Base-by-base conservation (phyloP, 306 rosid genomes). In the Casuarina equisetifolia region DNA sequence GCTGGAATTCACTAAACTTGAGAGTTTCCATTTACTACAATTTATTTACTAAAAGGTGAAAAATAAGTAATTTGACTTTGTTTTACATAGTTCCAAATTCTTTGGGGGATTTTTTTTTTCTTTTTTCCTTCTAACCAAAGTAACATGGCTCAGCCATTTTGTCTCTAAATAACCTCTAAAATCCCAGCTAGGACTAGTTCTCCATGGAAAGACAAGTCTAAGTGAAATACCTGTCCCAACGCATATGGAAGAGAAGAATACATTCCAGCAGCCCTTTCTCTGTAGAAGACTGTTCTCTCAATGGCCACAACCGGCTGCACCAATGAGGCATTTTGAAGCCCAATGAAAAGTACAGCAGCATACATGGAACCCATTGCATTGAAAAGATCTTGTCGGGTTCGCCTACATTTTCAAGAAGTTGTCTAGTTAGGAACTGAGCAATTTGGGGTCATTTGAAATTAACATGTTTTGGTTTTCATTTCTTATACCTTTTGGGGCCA, bases 201-300 rank as follows among this genome's bases (percentile, higher is more conserved):
- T 7, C 50, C 9, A 9, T 19, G 39, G 32, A 36, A 9, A 35
- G 50, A 25, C 11, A 20, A 15, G 58, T 1, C 32, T 25, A 0
- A 25, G 7, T 48, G 51, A 32, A 3, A 3, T 81, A 89, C 96
- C 91, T 89, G 93, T 78, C 88, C 97, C 72, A 91, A 85, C 59
- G 98, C 97, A 62, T 93, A 93, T 9, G 98, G 93, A 72, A 93
- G 84, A 63, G 96, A 90, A 20, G 93, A 91, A 82, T 92, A 90
- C 95, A 93, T 90, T 81, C 97, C 96, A 51, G 97, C 97, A 57
- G 96, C 97, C 81, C 85, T 88, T 84, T 93, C 98, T 80, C 98
- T 87, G 59, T 91, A 91, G 78, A 90, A 93, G 19, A 93, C 97
- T 9, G 92, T 87, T 88, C 98, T 90, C 82, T 94, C 98, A 82